Conservation (phyloP, 192 early-diverging fungal species). For the Diversispora epigaea region DNA sequence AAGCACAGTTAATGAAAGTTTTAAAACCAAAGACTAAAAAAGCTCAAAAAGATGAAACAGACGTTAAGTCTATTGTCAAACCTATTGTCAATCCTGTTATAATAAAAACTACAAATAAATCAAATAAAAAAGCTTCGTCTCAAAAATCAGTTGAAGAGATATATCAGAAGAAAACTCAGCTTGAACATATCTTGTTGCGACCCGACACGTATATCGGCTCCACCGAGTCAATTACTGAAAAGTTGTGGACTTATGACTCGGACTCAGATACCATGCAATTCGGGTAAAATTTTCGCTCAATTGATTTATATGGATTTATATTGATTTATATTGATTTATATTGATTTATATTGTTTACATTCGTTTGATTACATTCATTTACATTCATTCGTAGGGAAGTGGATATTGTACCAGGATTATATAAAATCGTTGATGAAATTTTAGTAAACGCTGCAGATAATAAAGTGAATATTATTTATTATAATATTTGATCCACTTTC, state of each 20-base stretch:
- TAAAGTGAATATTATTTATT: constrained; percentile 54
- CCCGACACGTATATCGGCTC: constrained; percentile 98
- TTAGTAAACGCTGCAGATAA: constrained; percentile 96
- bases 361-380: too few species aligned
- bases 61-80: too few species aligned
- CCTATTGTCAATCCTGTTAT: too few species aligned
- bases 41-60: too few species aligned
- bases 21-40: too few species aligned
- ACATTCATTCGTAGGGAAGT: constrained; percentile 54
- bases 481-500: neutral
- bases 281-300: constrained; percentile 8
- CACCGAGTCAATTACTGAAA: constrained; percentile 72
- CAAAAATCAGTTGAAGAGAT: constrained; percentile 74
- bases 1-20: too few species aligned
- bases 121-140: neutral
- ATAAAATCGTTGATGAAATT: constrained; percentile 99
- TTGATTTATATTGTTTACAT: too few species aligned
- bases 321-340: too few species aligned
- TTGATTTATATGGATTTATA: too few species aligned
- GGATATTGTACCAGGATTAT: constrained; percentile 83
- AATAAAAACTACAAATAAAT: neutral
- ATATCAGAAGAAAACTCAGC: constrained; percentile 92
- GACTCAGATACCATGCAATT: constrained; percentile 52
- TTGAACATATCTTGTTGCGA: constrained; percentile 92
- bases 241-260: constrained; percentile 86